phyloP scores from a whole-genome alignment of 73 alveolate genomes.

The Paramecium pentaurelia region DNA sequence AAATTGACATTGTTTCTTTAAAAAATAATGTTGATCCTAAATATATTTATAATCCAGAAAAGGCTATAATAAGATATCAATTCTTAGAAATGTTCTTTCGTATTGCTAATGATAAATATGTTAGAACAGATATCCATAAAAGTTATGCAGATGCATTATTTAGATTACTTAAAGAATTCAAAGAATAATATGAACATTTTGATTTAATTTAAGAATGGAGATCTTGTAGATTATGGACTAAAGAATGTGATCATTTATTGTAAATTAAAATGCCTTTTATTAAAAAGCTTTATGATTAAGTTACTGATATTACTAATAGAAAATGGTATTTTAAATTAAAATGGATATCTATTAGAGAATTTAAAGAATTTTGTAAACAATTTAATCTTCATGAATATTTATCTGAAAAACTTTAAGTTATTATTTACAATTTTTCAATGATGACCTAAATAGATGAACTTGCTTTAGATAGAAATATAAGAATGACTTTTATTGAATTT shows the following conservation, averaged over 20 bases:
- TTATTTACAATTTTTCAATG: conserved; percentile 73
- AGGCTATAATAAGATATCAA: conserved; percentile 60
- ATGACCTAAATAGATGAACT: conserved; percentile 81
- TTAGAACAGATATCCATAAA: conserved; percentile 45
- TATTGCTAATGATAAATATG: conserved; percentile 64
- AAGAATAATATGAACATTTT: background rate
- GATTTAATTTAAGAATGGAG: conserved; percentile 67
- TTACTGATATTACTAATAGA: background rate
- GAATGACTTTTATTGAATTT: conserved; percentile 74
- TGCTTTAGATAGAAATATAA: conserved; percentile 67
- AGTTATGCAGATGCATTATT: conserved; percentile 60
- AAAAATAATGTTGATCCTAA: background rate
- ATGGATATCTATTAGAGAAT: conserved; percentile 73
- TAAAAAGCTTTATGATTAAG: conserved; percentile 58
- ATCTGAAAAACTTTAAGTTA: conserved; percentile 72
- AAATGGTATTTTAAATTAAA: conserved; percentile 19
- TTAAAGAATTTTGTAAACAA: conserved; percentile 63
- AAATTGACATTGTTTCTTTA: background rate
- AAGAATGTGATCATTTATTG: conserved; percentile 57
- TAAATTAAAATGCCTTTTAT: conserved; percentile 51
- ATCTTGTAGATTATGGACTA: conserved; percentile 62
- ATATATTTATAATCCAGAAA: conserved; percentile 60
- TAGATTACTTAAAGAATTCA: conserved; percentile 52
- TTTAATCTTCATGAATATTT: conserved; percentile 61
- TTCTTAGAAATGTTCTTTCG: conserved; percentile 67